Conservation (phyloP, 176 grass and related monocot species). For the Thalia dealbata region DNA sequence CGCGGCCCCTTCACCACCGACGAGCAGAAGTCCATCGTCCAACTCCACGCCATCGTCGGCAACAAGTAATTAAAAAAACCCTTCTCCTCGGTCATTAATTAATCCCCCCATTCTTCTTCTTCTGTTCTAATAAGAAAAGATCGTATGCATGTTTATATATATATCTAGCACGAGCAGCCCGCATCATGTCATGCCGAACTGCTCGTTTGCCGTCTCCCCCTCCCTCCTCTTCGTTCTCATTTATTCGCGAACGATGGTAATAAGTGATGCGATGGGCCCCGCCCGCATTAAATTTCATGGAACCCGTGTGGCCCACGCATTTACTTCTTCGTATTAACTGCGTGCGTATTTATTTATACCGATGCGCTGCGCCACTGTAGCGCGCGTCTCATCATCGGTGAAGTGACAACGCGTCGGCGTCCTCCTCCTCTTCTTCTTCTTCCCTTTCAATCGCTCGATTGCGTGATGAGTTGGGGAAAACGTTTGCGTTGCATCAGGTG, state of each 20-base stretch:
- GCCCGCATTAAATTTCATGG: not conserved
- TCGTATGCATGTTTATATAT: not conserved
- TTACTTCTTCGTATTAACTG: not conserved
- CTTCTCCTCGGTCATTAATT: too few species aligned
- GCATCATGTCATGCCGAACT: not conserved
- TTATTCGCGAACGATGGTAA: not conserved
- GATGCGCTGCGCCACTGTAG: not conserved
- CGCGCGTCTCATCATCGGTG: not conserved
- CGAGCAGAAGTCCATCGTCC: constrained; percentile 84
- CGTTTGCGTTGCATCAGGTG: constrained; percentile 1
- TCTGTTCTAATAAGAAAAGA: too few species aligned
- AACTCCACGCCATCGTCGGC: constrained; percentile 84
- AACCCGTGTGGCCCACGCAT: not conserved
- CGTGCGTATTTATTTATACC: not conserved
- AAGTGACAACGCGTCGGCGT: not conserved
- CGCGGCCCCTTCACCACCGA: constrained; percentile 73
- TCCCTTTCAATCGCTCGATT: not conserved
- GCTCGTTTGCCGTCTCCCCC: not conserved
- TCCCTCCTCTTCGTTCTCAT: not conserved
- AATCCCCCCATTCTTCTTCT: too few species aligned
- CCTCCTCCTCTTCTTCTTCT: too few species aligned
- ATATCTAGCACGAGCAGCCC: too few species aligned
- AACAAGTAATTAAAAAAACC: constrained; percentile 81
- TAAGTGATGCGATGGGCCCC: not conserved
- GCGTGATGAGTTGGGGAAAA: not conserved